Base-by-base conservation (phyloP, 1,139 yeast genomes). In the Arxiozyma slooffiae region DNA sequence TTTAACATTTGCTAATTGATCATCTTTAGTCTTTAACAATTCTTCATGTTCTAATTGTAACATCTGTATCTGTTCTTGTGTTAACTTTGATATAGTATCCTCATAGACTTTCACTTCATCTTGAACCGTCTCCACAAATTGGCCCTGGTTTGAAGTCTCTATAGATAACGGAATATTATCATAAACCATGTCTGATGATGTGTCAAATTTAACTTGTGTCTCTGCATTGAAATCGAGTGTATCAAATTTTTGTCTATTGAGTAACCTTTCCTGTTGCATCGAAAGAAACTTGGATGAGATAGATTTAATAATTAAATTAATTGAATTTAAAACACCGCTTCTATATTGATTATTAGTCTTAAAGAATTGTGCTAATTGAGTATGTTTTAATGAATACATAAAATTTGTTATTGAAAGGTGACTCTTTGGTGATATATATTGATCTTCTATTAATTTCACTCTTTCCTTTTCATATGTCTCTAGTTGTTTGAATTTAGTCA, bases 31-130 rank as follows among this genome's bases (percentile, higher is more conserved):
- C 49, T 75, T 71, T 18, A 89, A 66, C 38, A 90, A 72, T 51
- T 80, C 82, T 53, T 79, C 76, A 64, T 87, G 92, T 63, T 92
- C 97, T 16, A 71, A 68, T 57, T 84, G 82, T 26, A 89, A 72
- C 53, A 81, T 76, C 61, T 82, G 86, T 37, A 85, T 60, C 63
- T 86, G 94, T 54, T 79, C 80, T 50, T 79, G 81, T 0, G 81
- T 62, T 22, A 81, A 64, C 46, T 62, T 64, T 1, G 67, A 56
- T 44, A 67, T 55, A 3, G 68, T 62, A 22, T 67, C 64, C 37
- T 63, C 63, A 50, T 61, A 66, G 41, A 55, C 60, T 43, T 59
- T 59, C 4, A 66, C 61, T 42, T 64, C 70, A 22, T 64, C 67
- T 21, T 68, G 71, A 2, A 64, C 56, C 8, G 60, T 54, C 23